Percentiles rank a stretch among this genome's conserved stretches.
Evolutionary conservation across 2,329 filamentous ascomycete genomes (phyloP).

Genomic region (Cytospora mali): DNA sequence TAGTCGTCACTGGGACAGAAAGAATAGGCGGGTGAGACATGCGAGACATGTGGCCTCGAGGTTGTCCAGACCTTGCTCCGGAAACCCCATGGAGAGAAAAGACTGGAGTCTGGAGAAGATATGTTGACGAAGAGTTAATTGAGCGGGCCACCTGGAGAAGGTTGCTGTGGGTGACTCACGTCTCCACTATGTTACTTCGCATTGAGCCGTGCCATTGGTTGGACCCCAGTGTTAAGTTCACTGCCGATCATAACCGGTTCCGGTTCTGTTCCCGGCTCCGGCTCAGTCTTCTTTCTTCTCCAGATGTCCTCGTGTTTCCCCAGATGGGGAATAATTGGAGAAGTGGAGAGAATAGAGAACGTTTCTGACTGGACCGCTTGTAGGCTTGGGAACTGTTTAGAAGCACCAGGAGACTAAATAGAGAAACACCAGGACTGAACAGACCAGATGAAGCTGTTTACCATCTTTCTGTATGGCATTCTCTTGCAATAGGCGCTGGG

Average conservation of each 20-base stretch:
- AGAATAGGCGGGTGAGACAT: neutral
- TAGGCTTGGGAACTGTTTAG: too few species aligned
- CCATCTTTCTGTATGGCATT: too few species aligned
- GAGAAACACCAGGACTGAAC: too few species aligned
- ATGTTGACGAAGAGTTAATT: constrained; percentile 9
- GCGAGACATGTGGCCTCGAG: neutral
- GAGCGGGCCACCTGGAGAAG: too few species aligned
- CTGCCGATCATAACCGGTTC: constrained; percentile 18
- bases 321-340: constrained; percentile 3
- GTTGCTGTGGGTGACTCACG: constrained; percentile 2
- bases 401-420: too few species aligned
- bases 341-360: neutral
- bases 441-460: too few species aligned
- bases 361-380: neutral
- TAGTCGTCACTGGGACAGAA: too few species aligned
- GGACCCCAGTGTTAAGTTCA: neutral
- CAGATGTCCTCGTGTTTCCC: neutral
- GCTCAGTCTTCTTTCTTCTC: neutral
- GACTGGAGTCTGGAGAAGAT: constrained; percentile 24
- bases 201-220: too few species aligned
- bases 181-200: constrained; percentile 10
- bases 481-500: too few species aligned
- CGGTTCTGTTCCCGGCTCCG: neutral
- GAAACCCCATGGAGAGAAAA: constrained; percentile 20
- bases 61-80: neutral